These are phyloP conservation scores for Cyphellophora europaea DNA, from an alignment of 2,329 filamentous ascomycete genomes.

Conservation along the genomic window DNA sequence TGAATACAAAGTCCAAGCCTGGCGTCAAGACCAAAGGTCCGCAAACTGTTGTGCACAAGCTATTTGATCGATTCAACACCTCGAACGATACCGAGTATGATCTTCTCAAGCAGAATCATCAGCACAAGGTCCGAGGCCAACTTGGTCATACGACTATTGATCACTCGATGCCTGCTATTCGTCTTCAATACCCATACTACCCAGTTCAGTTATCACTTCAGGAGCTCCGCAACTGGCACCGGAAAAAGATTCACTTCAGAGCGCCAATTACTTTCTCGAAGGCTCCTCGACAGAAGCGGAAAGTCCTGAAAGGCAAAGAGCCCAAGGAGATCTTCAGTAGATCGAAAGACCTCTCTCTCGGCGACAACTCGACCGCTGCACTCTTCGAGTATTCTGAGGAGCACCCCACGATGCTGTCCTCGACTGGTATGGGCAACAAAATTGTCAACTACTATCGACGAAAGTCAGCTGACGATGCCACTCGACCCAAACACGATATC, in stretches of 20 bases:
- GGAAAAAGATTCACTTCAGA: slow-evolving; percentile 66
- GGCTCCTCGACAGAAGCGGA: slow-evolving; percentile 63
- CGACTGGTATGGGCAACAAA: slow-evolving; percentile 94
- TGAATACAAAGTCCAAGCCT: slow-evolving; percentile 33
- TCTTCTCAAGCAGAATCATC: slow-evolving; percentile 89
- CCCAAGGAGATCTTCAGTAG: slow-evolving; percentile 68
- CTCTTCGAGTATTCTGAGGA: slow-evolving; percentile 96
- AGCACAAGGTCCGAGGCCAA: slow-evolving; percentile 88
- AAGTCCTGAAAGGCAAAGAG: slow-evolving; percentile 70
- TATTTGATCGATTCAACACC: slow-evolving; percentile 81
- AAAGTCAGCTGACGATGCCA: slow-evolving; percentile 67
- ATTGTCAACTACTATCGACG: slow-evolving; percentile 95
- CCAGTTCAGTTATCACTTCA: slow-evolving; percentile 67
- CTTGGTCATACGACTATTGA: slow-evolving; percentile 88
- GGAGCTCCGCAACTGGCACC: slow-evolving; percentile 73
- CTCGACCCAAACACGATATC: slow-evolving; percentile 69
- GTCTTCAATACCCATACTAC: slow-evolving; percentile 93
- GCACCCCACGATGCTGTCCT: slow-evolving; percentile 81
- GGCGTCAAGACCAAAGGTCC: slow-evolving; percentile 45
- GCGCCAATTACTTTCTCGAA: slow-evolving; percentile 60
- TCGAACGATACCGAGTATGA: slow-evolving; percentile 96
- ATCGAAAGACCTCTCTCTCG: slow-evolving; percentile 74
- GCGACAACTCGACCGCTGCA: slow-evolving; percentile 79
- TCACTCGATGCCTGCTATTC: slow-evolving; percentile 83
- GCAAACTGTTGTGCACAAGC: slow-evolving; percentile 42